Evolutionary conservation across 768 basidiomycete genomes (phyloP).

Genomic region (Termitomyces sp.): DNA sequence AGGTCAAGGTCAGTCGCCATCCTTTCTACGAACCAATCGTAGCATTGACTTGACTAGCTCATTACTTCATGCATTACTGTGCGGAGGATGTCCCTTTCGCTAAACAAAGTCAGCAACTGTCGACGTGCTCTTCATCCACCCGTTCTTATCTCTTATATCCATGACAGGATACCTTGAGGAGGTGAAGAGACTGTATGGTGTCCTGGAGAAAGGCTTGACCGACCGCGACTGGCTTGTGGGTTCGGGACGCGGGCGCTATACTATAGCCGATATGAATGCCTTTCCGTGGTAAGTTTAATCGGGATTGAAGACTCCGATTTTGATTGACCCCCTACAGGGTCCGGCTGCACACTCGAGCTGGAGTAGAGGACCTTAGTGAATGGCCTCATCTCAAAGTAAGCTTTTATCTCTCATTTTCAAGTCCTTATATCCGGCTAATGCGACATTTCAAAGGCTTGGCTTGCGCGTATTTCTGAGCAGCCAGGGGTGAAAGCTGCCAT

Average conservation of each 20-base stretch:
- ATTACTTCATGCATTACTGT: conserved; percentile 61
- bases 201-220: conserved; percentile 68
- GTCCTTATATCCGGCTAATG: neutral
- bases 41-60: conserved; percentile 27
- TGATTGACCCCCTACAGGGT: conserved; percentile 38
- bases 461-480: conserved; percentile 4
- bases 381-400: conserved; percentile 18
- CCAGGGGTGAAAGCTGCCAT: conserved; percentile 13
- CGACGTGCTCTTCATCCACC: neutral
- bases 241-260: conserved; percentile 58
- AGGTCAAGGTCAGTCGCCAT: conserved; percentile 42
- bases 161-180: conserved; percentile 68
- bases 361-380: conserved; percentile 11
- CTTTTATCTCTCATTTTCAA: neutral
- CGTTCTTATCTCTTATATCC: too few relatives aligned
- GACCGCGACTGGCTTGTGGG: conserved; percentile 81
- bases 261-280: conserved; percentile 68
- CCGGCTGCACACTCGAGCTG: conserved; percentile 36
- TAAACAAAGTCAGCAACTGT: conserved; percentile 43
- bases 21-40: neutral
- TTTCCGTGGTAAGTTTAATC: conserved; percentile 47
- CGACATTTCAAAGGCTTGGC: conserved; percentile 8
- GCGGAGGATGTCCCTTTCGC: conserved; percentile 67
- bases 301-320: neutral
- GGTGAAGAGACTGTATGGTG: conserved; percentile 74